A percentile compares a stretch with the other conserved stretches of the same genome.
Conservation (phyloP, 805 yeast genomes). For the Ogataea dorogensis region DNA sequence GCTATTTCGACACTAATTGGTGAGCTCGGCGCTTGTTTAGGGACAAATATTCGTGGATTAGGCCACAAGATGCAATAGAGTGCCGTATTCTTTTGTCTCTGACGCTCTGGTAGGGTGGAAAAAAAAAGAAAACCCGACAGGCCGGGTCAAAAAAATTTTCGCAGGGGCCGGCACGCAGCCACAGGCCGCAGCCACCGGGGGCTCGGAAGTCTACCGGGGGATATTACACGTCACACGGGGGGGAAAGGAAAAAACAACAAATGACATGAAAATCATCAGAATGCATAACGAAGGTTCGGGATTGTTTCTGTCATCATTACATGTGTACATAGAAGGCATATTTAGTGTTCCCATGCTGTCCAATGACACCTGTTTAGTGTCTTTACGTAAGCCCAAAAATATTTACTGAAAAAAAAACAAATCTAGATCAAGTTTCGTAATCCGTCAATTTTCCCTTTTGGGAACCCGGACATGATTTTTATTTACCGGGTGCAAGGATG, state of each 20-base stretch:
- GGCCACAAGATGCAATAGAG: conserved; percentile 7
- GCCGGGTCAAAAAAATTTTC: conserved; percentile 14
- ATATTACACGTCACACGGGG: conserved; percentile 6
- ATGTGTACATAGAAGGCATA: too few species aligned
- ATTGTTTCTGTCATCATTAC: too few species aligned
- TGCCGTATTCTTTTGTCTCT: conserved; percentile 13
- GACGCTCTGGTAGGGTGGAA: conserved; percentile 12
- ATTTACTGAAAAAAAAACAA: conserved; percentile 7
- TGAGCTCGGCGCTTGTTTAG: neutral
- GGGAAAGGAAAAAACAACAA: too few species aligned
- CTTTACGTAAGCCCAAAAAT: conserved; percentile 12
- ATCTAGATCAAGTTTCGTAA: conserved; percentile 13
- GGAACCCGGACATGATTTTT: conserved; percentile 8
- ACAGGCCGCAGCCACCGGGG: conserved; percentile 5
- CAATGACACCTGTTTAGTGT: too few species aligned
- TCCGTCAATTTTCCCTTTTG: conserved; percentile 23
- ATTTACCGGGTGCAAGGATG: conserved; percentile 19
- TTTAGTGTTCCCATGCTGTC: too few species aligned
- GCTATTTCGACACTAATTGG: neutral
- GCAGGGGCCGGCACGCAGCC: conserved; percentile 14
- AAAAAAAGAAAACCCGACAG: conserved; percentile 11
- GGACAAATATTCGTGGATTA: conserved; percentile 1
- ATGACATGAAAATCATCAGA: too few species aligned
- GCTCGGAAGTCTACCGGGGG: neutral
- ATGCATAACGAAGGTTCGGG: too few species aligned